phyloP scores from a whole-genome alignment of 2,329 filamentous ascomycete species.

The Xylariaceae sp. region DNA sequence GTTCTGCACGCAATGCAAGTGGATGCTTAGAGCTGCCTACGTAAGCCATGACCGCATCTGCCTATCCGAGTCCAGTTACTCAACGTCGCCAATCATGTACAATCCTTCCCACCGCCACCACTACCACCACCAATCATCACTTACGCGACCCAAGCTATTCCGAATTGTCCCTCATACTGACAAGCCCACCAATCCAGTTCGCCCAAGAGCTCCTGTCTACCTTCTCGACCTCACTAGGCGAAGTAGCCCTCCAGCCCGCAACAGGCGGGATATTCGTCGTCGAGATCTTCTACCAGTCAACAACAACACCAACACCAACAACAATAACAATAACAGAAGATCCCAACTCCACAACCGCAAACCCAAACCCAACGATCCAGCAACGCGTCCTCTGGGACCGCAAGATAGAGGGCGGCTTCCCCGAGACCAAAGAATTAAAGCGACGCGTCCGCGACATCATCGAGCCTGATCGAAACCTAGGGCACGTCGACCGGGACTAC shows the following conservation, averaged over 20 bases:
- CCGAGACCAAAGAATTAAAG: conserved; percentile 90
- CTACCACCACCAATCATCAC: neutral
- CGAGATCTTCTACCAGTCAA: conserved; percentile 48
- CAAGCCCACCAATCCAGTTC: conserved; percentile 51
- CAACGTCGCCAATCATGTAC: too few relatives aligned
- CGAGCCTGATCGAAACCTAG: conserved; percentile 71
- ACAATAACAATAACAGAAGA: conserved; percentile 15
- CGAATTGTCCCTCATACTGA: conserved; percentile 1
- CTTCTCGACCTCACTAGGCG: conserved; percentile 77
- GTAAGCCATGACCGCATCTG: conserved; percentile 44
- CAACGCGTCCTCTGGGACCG: conserved; percentile 76
- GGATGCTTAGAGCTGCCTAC: conserved; percentile 84
- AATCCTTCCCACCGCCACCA: too few relatives aligned
- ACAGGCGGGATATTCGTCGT: conserved; percentile 84
- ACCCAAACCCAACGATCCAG: conserved; percentile 35
- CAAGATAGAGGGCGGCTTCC: conserved; percentile 82
- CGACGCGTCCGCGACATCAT: conserved; percentile 77
- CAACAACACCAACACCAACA: conserved; percentile 7
- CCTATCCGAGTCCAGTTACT: neutral
- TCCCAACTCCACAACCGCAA: conserved; percentile 35
- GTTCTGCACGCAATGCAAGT: conserved; percentile 92
- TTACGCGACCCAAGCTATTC: neutral
- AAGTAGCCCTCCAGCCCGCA: conserved; percentile 79
- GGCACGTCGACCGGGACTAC: conserved; percentile 68
- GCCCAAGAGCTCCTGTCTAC: conserved; percentile 94